phyloP scores from a whole-genome alignment of 169 alveolate species.

The Plasmodium vivax region DNA sequence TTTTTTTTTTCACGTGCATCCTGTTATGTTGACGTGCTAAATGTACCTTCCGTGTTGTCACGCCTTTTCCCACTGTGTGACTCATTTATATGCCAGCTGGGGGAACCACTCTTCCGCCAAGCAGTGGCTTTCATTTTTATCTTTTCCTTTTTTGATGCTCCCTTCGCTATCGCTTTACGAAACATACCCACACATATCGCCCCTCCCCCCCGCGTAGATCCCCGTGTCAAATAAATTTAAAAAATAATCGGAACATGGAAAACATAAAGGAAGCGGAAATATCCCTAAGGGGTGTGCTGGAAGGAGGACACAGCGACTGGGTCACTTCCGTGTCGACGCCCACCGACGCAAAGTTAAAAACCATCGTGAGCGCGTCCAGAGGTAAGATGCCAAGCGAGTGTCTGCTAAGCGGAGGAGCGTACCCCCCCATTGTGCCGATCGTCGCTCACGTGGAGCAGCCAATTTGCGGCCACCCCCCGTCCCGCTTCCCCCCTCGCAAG shows the following conservation, averaged over 20 bases:
- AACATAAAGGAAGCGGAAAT: conserved; percentile 78
- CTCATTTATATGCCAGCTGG: background rate
- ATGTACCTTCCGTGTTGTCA: background rate
- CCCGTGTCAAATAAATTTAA: conserved; percentile 7
- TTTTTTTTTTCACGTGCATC: background rate
- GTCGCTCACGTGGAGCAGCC: background rate
- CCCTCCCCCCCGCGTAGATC: background rate
- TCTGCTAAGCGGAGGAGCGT: background rate
- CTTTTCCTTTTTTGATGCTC: background rate
- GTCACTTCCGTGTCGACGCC: conserved; percentile 96
- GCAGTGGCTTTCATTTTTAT: background rate
- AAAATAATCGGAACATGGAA: conserved; percentile 31
- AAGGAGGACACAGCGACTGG: conserved; percentile 95
- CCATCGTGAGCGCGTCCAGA: conserved; percentile 94
- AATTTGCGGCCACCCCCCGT: background rate
- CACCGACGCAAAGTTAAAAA: conserved; percentile 88
- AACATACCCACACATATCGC: background rate
- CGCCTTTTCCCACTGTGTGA: background rate
- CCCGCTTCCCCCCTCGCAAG: background rate
- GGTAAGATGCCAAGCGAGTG: conserved; percentile 76
- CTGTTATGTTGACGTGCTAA: background rate
- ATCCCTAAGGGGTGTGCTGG: conserved; percentile 88
- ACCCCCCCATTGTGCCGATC: background rate
- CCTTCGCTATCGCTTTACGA: background rate
- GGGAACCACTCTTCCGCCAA: background rate